Conservation (phyloP, 768 basidiomycete genomes). For the Rhodotorula taiwanensis region DNA sequence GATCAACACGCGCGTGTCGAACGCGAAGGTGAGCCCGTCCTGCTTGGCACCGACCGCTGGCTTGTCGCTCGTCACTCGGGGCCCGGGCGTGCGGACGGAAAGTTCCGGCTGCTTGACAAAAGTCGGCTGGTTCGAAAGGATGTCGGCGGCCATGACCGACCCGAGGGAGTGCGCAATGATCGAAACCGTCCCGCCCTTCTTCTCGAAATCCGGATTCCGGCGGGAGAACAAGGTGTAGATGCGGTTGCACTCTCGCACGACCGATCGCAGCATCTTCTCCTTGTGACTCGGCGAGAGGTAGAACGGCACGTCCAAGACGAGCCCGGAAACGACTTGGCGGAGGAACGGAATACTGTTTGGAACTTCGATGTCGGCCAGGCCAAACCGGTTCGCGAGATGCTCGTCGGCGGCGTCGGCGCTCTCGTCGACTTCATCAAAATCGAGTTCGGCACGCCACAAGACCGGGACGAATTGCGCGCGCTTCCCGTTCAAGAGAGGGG, state of each 20-base stretch:
- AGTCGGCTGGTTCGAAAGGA: conserved; percentile 37
- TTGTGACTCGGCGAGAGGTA: conserved; percentile 36
- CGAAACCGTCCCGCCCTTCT: conserved; percentile 32
- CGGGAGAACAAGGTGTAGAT: conserved; percentile 38
- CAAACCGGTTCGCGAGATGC: conserved; percentile 34
- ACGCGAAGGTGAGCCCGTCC: conserved; percentile 25
- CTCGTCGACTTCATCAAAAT: conserved; percentile 28
- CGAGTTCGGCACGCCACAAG: conserved; percentile 37
- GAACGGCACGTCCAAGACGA: conserved; percentile 38
- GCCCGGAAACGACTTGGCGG: conserved; percentile 30
- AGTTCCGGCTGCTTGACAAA: conserved; percentile 14
- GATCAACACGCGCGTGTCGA: conserved; percentile 34
- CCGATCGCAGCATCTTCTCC: conserved; percentile 36
- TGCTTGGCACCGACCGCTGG: neutral
- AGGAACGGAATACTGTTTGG: conserved; percentile 35
- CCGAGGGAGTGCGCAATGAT: conserved; percentile 40
- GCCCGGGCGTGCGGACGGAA: neutral
- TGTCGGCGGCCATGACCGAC: conserved; percentile 36
- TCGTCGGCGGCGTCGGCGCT: conserved; percentile 29
- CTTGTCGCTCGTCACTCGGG: neutral
- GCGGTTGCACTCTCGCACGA: conserved; percentile 38
- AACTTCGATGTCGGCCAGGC: conserved; percentile 33
- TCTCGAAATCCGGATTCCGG: conserved; percentile 38
- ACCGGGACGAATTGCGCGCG: conserved; percentile 40
- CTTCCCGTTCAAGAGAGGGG: conserved; percentile 25